phyloP scores from a whole-genome alignment of 2,329 filamentous ascomycete species.

The Rhinocladiella similis region DNA sequence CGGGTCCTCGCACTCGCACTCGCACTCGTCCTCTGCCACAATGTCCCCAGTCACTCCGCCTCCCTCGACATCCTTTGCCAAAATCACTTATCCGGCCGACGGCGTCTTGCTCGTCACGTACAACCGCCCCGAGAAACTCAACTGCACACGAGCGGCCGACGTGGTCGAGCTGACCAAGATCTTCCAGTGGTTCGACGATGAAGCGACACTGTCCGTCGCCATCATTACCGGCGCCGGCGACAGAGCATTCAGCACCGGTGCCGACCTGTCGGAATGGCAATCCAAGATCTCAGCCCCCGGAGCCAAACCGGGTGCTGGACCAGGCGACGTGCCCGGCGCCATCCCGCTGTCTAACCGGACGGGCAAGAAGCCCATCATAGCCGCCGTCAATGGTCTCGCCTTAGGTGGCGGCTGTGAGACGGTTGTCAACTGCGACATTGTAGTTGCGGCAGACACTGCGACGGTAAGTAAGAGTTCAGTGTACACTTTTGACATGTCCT shows the following conservation, averaged over 20 bases:
- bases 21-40: background rate
- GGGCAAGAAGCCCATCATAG: slow-evolving; percentile 72
- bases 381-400: slow-evolving; percentile 72
- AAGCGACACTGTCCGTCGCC: slow-evolving; percentile 40
- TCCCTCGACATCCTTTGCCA: background rate
- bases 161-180: slow-evolving; percentile 38
- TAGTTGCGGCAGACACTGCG: slow-evolving; percentile 53
- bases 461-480: background rate
- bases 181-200: slow-evolving; percentile 45
- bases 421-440: slow-evolving; percentile 69
- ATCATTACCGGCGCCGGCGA: slow-evolving; percentile 43
- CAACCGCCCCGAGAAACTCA: slow-evolving; percentile 41
- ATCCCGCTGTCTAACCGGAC: slow-evolving; percentile 50
- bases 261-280: slow-evolving; percentile 46
- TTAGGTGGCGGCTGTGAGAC: slow-evolving; percentile 77
- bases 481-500: too few species aligned
- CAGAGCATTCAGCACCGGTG: slow-evolving; percentile 45
- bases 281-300: slow-evolving; percentile 12
- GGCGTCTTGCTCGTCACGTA: slow-evolving; percentile 48
- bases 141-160: slow-evolving; percentile 38
- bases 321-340: slow-evolving; percentile 6
- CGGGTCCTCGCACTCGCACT: background rate
- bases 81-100: slow-evolving; percentile 42
- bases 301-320: background rate
- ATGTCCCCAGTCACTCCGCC: background rate